Percentiles rank a stretch among this genome's conserved stretches.
phyloP scores from a whole-genome alignment of 2,329 filamentous ascomycete species.

The Fusarium pininemorale region DNA sequence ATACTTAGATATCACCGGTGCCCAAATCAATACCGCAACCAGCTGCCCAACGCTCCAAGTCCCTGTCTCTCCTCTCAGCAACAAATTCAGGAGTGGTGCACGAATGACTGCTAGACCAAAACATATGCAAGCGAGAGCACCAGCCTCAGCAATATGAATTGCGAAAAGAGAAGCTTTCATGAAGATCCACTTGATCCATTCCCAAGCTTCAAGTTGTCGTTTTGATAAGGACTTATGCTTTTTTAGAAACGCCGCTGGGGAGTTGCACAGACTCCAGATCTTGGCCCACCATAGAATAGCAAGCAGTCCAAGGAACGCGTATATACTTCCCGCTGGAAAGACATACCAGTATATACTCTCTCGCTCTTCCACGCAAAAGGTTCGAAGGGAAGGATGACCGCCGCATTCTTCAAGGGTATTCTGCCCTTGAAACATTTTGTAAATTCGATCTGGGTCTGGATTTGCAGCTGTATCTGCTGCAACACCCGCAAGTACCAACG shows the following conservation, averaged over 20 bases:
- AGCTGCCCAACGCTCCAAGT: slow-evolving; percentile 23
- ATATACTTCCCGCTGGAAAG: slow-evolving; percentile 3
- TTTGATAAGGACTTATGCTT: neutral
- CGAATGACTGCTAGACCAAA: neutral
- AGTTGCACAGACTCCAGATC: neutral
- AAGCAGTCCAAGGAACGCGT: neutral
- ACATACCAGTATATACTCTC: slow-evolving; percentile 2
- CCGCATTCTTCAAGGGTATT: slow-evolving; percentile 7
- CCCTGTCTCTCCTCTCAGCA: neutral
- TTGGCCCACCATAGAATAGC: slow-evolving; percentile 7
- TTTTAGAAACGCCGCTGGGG: neutral
- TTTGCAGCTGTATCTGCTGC: neutral
- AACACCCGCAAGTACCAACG: neutral
- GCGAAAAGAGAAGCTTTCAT: neutral
- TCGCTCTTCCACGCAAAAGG: slow-evolving; percentile 1
- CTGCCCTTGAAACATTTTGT: neutral
- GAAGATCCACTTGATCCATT: neutral
- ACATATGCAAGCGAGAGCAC: neutral
- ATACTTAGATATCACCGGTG: slow-evolving; percentile 15
- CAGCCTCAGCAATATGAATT: neutral
- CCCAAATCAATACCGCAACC: slow-evolving; percentile 14
- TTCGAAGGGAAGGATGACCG: neutral
- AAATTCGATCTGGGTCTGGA: neutral
- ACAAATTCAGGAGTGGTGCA: neutral
- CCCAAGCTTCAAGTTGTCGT: neutral